These are phyloP conservation scores for Postia placenta DNA, from an alignment of 768 basidiomycete genomes.

Conservation along the genomic window DNA sequence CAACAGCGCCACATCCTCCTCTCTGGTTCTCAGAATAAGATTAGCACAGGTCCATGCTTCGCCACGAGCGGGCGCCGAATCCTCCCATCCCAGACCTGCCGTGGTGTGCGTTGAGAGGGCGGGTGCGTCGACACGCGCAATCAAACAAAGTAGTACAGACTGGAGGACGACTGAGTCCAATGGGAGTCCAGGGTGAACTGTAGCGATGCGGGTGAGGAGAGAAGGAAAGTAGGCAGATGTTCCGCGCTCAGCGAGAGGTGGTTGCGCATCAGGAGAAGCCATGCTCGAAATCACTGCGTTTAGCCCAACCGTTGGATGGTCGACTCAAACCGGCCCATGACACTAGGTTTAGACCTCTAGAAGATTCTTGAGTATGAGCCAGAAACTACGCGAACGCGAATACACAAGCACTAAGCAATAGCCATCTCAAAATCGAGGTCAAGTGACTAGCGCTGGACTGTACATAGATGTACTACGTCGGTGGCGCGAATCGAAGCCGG, in stretches of 20 bases:
- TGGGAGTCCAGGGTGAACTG: constrained; percentile 42
- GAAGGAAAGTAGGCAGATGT: constrained; percentile 21
- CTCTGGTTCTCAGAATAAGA: constrained; percentile 56
- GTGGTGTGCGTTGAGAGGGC: neutral
- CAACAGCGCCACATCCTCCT: constrained; percentile 59
- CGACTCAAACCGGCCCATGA: too few species aligned
- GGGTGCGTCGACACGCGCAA: constrained; percentile 28
- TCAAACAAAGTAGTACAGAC: constrained; percentile 58
- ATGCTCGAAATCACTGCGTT: too few species aligned
- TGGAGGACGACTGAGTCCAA: constrained; percentile 60
- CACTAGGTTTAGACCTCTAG: too few species aligned
- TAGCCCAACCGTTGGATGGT: too few species aligned
- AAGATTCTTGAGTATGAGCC: too few species aligned
- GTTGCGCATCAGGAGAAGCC: too few species aligned
- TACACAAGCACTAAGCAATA: too few species aligned
- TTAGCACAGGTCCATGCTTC: constrained; percentile 29
- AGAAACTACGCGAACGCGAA: too few species aligned
- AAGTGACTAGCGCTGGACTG: too few species aligned
- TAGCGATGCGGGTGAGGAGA: constrained; percentile 40
- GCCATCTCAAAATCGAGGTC: too few species aligned
- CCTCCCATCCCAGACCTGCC: neutral
- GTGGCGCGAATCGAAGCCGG: too few species aligned
- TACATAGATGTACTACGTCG: too few species aligned
- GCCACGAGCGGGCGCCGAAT: neutral
- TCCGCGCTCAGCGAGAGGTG: constrained; percentile 6